Evolutionary conservation across 2,329 filamentous ascomycete species (phyloP).

Genomic region (Lasiodiplodia gonubiensis): DNA sequence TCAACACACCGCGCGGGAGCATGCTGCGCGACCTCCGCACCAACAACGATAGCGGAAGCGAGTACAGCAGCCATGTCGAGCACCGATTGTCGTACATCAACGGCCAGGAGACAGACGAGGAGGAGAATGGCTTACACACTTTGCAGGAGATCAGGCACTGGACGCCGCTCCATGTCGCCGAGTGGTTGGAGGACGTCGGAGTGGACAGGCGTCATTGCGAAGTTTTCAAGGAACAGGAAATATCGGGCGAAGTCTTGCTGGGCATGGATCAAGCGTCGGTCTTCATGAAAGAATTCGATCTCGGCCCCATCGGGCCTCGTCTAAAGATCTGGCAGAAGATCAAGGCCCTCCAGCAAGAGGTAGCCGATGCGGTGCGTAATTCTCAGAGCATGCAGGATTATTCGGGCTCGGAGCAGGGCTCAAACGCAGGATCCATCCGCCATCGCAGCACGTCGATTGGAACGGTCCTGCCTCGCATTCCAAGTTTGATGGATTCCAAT

Average conservation of each 20-base stretch:
- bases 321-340: constrained; percentile 98
- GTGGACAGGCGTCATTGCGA: constrained; percentile 91
- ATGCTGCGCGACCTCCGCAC: constrained; percentile 58
- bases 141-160: constrained; percentile 78
- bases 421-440: constrained; percentile 22
- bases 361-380: constrained; percentile 49
- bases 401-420: constrained; percentile 50
- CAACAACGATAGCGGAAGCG: constrained; percentile 74
- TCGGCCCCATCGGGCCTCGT: constrained; percentile 86
- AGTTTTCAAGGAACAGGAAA: constrained; percentile 94
- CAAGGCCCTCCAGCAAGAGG: constrained; percentile 87
- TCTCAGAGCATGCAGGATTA: constrained; percentile 12
- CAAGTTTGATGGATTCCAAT: constrained; percentile 43
- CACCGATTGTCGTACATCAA: constrained; percentile 88
- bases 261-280: constrained; percentile 95
- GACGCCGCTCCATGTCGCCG: constrained; percentile 81
- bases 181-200: constrained; percentile 83
- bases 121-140: constrained; percentile 74
- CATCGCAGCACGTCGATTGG: constrained; percentile 46
- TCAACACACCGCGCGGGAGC: constrained; percentile 67
- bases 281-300: constrained; percentile 92
- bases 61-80: constrained; percentile 79
- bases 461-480: constrained; percentile 47
- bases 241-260: constrained; percentile 88
- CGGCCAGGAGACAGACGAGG: constrained; percentile 93